phyloP scores from a whole-genome alignment of 2,329 filamentous ascomycete species.

The Huntiella abstrusa region DNA sequence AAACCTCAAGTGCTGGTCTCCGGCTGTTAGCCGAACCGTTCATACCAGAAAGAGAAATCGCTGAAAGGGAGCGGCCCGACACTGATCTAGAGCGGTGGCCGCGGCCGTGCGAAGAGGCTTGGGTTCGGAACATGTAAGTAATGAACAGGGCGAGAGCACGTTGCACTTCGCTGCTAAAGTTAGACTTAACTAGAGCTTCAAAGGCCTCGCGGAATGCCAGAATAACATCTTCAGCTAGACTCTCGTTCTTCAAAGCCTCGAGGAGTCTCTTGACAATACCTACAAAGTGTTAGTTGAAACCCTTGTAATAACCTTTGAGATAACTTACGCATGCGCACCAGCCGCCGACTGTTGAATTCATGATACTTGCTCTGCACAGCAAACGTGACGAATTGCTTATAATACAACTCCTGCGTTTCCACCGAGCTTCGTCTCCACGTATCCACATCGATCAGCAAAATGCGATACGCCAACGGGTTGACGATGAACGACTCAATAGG shows the following conservation, averaged over 20 bases:
- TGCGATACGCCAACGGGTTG: constrained; percentile 84
- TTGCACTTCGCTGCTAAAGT: constrained; percentile 67
- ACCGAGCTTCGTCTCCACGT: constrained; percentile 70
- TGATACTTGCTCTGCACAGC: constrained; percentile 79
- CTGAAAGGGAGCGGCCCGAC: constrained; percentile 14
- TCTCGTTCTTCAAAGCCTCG: constrained; percentile 76
- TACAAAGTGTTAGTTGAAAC: constrained; percentile 19
- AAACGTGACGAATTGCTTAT: constrained; percentile 78
- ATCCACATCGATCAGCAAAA: constrained; percentile 80
- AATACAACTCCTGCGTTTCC: constrained; percentile 72
- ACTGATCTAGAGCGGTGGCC: constrained; percentile 1
- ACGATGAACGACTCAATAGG: constrained; percentile 83
- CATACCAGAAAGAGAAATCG: constrained; percentile 19
- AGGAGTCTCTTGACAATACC: constrained; percentile 79
- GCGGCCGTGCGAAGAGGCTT: constrained; percentile 14
- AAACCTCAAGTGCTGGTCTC: constrained; percentile 8
- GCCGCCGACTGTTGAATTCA: constrained; percentile 72
- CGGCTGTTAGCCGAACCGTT: constrained; percentile 17
- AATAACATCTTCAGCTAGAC: constrained; percentile 51
- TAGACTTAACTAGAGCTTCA: constrained; percentile 59
- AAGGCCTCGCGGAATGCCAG: constrained; percentile 64
- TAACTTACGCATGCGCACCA: constrained; percentile 71
- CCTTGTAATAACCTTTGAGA: not conserved
- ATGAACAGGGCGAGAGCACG: constrained; percentile 79
- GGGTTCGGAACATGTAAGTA: constrained; percentile 66